Evolutionary conservation across 768 basidiomycete genomes (phyloP).

Genomic region (Hypsizygus marmoreus): DNA sequence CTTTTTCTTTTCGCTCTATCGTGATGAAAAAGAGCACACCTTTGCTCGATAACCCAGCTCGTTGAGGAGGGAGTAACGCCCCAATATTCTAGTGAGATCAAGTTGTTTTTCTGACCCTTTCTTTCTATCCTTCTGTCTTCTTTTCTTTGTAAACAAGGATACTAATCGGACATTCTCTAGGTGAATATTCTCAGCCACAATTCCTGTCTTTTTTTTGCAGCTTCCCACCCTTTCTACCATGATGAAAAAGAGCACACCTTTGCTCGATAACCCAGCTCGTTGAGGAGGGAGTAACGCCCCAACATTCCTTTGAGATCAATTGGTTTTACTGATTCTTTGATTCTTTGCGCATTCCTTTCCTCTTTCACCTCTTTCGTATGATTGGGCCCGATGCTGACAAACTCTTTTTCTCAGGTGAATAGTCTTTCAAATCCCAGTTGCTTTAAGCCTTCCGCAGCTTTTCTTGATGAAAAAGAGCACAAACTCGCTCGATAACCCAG

Average conservation of each 20-base stretch:
- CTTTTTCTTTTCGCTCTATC: conserved; percentile 4
- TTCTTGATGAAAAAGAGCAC: conserved; percentile 83
- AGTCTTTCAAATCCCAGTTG: background rate
- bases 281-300: conserved; percentile 94
- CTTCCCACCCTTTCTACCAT: conserved; percentile 13
- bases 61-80: too few species aligned
- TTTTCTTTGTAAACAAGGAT: too few species aligned
- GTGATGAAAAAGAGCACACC: too few species aligned
- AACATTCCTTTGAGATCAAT: conserved; percentile 66
- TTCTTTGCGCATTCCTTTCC: background rate
- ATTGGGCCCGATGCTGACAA: too few species aligned
- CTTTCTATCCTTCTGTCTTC: background rate
- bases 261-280: conserved; percentile 96
- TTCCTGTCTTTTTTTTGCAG: background rate
- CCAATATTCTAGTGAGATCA: too few species aligned
- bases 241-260: conserved; percentile 79
- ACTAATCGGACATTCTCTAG: too few species aligned
- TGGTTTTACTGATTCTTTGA: conserved; percentile 39
- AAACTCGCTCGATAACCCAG: conserved; percentile 86
- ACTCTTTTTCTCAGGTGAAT: conserved; percentile 23
- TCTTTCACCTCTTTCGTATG: conserved; percentile 7
- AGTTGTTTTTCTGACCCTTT: background rate
- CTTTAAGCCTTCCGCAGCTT: too few species aligned
- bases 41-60: too few species aligned
- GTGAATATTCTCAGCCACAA: background rate